Percentiles rank a stretch among this genome's conserved stretches.
Evolutionary conservation across 805 yeast species (phyloP).

Genomic region (Cyberlindnera subsufficiens): DNA sequence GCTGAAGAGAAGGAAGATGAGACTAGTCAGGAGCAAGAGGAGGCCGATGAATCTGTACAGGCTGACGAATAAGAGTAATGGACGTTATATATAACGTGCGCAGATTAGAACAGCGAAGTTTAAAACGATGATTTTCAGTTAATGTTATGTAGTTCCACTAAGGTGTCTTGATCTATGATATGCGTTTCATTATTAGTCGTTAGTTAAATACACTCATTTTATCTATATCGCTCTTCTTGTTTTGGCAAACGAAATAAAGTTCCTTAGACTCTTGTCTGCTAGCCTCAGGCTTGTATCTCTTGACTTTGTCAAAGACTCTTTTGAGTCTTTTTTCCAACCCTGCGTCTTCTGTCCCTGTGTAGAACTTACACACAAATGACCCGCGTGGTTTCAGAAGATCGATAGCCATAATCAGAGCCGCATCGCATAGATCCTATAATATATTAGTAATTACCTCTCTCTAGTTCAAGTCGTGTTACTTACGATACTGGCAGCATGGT

Average conservation of each 20-base stretch:
- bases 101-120: background rate
- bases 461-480: conserved; percentile 17
- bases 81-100: background rate
- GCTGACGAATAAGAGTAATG: conserved; percentile 4
- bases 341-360: conserved; percentile 74
- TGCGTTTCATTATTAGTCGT: background rate
- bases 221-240: conserved; percentile 36
- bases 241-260: conserved; percentile 69
- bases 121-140: background rate
- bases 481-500: conserved; percentile 76
- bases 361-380: conserved; percentile 73
- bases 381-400: conserved; percentile 71
- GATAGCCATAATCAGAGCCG: conserved; percentile 73
- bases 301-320: conserved; percentile 55
- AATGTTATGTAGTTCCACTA: too few species aligned
- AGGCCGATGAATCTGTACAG: background rate
- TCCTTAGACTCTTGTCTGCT: conserved; percentile 78
- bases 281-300: conserved; percentile 74
- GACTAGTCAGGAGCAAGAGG: background rate
- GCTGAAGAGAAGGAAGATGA: conserved; percentile 1
- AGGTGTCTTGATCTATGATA: too few species aligned
- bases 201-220: conserved; percentile 38
- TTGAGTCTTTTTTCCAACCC: conserved; percentile 54
- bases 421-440: conserved; percentile 73
- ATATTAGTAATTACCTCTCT: conserved; percentile 3